Conservation (phyloP, 2,329 filamentous ascomycete genomes). For the Aspergillus novofumigatus region DNA sequence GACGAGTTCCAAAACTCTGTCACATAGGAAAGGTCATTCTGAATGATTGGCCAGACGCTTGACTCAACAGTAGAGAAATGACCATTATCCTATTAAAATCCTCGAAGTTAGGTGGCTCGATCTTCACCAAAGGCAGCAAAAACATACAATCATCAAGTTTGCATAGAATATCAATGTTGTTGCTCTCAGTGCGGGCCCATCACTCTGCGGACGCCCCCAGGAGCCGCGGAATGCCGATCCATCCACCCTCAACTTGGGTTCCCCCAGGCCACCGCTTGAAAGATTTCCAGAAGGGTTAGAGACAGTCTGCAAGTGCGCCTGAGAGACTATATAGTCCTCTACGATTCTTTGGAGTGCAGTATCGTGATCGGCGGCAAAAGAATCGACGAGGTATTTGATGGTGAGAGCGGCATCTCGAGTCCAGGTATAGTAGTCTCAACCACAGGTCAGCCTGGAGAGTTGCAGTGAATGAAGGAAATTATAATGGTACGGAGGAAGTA, state of each 20-base stretch:
- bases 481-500: background rate
- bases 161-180: slow-evolving; percentile 69
- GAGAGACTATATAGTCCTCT: slow-evolving; percentile 63
- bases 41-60: slow-evolving; percentile 67
- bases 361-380: slow-evolving; percentile 57
- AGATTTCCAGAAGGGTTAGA: slow-evolving; percentile 64
- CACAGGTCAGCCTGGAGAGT: background rate
- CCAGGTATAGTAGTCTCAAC: slow-evolving; percentile 72
- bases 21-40: slow-evolving; percentile 71
- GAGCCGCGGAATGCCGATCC: slow-evolving; percentile 55
- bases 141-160: slow-evolving; percentile 60
- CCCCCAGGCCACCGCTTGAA: slow-evolving; percentile 54
- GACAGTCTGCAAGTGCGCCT: slow-evolving; percentile 63
- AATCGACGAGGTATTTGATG: slow-evolving; percentile 65
- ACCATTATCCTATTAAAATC: slow-evolving; percentile 46
- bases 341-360: slow-evolving; percentile 57
- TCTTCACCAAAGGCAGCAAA: background rate
- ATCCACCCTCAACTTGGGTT: slow-evolving; percentile 70
- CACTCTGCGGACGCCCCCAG: slow-evolving; percentile 77
- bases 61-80: slow-evolving; percentile 46
- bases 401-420: slow-evolving; percentile 70
- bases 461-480: background rate
- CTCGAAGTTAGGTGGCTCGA: background rate
- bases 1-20: slow-evolving; percentile 65
- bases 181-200: slow-evolving; percentile 73